Conservation (phyloP, 148 eudicot species). For the Chenopodium suecicum region DNA sequence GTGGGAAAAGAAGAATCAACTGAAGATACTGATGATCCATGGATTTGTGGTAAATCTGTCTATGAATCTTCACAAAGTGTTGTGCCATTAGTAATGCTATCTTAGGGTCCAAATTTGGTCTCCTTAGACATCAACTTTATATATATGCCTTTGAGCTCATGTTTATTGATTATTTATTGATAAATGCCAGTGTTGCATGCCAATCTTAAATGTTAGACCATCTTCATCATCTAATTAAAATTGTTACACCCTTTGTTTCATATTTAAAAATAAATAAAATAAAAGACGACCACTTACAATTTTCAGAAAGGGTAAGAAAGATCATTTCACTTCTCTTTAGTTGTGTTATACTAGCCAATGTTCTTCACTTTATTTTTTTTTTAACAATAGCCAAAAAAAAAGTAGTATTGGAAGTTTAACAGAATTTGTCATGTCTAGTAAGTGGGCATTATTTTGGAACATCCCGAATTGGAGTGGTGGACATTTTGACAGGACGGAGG, state of each 20-base stretch:
- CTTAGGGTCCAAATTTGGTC: neutral
- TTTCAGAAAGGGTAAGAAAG: neutral
- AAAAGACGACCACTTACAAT: neutral
- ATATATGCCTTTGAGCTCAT: neutral
- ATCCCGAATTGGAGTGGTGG: neutral
- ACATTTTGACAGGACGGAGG: neutral
- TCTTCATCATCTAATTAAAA: neutral
- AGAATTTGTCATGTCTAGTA: neutral
- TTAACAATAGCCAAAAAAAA: neutral
- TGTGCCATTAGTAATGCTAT: neutral
- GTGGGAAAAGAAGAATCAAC: slow-evolving; percentile 43
- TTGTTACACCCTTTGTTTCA: neutral
- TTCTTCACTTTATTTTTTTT: neutral
- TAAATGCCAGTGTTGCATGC: neutral
- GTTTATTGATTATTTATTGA: neutral
- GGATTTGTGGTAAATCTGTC: slow-evolving; percentile 56
- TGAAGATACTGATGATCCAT: slow-evolving; percentile 36
- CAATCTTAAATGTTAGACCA: neutral
- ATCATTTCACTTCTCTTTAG: neutral
- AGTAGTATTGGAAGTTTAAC: neutral
- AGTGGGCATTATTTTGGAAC: neutral
- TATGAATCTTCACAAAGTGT: neutral
- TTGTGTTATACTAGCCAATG: neutral
- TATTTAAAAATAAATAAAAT: too few relatives aligned
- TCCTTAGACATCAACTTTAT: neutral